A percentile compares a stretch with the other conserved stretches of the same genome.
These are phyloP conservation scores for Oryza longistaminata DNA, from an alignment of 176 grass and related monocot species.

Conservation along the genomic window DNA sequence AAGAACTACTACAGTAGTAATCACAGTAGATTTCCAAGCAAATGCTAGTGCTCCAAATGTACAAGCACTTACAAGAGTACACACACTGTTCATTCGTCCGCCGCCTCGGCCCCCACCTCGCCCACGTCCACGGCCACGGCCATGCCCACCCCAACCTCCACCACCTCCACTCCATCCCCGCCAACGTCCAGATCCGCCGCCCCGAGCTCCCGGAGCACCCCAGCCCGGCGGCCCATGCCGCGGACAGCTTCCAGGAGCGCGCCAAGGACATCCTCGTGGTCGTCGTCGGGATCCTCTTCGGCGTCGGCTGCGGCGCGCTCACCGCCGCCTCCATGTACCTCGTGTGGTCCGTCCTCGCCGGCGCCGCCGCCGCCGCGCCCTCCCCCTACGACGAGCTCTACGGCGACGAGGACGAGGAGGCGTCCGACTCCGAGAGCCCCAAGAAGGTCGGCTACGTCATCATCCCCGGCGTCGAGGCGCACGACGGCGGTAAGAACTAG, in stretches of 20 bases:
- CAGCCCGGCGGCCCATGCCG: background rate
- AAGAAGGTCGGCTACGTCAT: slow-evolving; percentile 73
- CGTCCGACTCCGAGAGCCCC: slow-evolving; percentile 50
- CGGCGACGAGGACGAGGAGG: slow-evolving; percentile 44
- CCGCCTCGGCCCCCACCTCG: slow-evolving; percentile 29
- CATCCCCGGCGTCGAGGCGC: slow-evolving; percentile 46
- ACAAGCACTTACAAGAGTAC: background rate
- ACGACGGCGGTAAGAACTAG: slow-evolving; percentile 66
- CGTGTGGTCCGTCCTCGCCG: slow-evolving; percentile 55
- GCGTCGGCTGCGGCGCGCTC: slow-evolving; percentile 66
- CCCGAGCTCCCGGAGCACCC: slow-evolving; percentile 35
- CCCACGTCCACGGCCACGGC: background rate
- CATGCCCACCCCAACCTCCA: slow-evolving; percentile 17
- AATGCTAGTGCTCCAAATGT: background rate
- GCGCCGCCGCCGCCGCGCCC: slow-evolving; percentile 34
- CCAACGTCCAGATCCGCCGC: slow-evolving; percentile 55
- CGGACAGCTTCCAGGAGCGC: slow-evolving; percentile 51
- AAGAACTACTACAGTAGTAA: background rate
- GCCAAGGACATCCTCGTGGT: slow-evolving; percentile 65
- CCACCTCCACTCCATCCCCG: slow-evolving; percentile 58
- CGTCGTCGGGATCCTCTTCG: slow-evolving; percentile 63
- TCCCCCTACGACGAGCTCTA: slow-evolving; percentile 52
- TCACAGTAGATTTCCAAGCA: background rate
- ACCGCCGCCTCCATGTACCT: slow-evolving; percentile 71
- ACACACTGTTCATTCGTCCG: slow-evolving; percentile 8